Evolutionary conservation across 352 stramenopile species (phyloP), one percentile per base, ranked within the genome.

Genomic region (Globisporangium yorkense): DNA sequence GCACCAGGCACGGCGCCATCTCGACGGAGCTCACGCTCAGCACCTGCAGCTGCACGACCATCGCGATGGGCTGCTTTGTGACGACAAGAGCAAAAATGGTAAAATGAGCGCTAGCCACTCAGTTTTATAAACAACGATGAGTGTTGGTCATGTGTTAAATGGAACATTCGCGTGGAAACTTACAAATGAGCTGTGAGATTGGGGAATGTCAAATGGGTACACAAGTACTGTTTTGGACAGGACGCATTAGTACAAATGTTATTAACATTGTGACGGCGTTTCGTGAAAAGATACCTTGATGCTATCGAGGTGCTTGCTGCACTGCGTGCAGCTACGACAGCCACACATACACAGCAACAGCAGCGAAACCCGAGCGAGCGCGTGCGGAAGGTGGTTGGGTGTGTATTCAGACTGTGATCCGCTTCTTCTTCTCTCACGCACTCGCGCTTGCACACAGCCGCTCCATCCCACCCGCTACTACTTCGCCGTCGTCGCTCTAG

Each of bases 21-120:
- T 94, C 84, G 35, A 75, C 66, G 33, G 82, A 92, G 54, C 66
- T 61, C 20, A 90, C 80, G 68, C 82, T 89, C 45, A 94, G 63
- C 40, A 94, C 71, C 57, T 94, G 84, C 44, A 88, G 60, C 10
- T 88, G 71, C 43, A 92, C 70, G 40, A 90, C 80, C 84, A 94
- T 94, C 8, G 33, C 24, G 24, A 27, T 27, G 24, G 24, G 24
- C 24, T 27, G 24, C 24, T 27, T 27, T 27, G 24, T 27, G 24
- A 27, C 24, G 24, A 27, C 24, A 27, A 27, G 24, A 27, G 24
- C 24, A 27, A 27, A 27, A 27, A 27, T 27, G 24, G 24, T 27
- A 27, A 27, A 27, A 27, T 27, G 24, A 27, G 24, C 24, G 24
- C 24, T 27, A 27, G 24, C 24, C 24, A 27, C 24, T 27, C 24